Evolutionary conservation across 805 yeast species (phyloP), one percentile per base, ranked within the genome.

Genomic region (Starmerella geochares): DNA sequence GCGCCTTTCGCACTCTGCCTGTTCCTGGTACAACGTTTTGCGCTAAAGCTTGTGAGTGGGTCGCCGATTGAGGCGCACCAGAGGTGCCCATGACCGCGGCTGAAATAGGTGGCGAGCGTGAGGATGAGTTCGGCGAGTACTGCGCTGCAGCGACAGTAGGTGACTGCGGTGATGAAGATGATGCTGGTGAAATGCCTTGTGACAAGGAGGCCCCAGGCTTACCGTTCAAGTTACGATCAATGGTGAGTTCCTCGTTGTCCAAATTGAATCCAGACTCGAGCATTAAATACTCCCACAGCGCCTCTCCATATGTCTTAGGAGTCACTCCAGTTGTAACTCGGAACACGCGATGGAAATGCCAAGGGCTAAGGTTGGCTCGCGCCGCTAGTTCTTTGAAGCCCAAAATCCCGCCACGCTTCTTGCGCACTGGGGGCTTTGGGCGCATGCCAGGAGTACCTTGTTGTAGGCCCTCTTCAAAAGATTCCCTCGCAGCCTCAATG

Each of bases 281-380:
- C 57, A 60, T 55, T 16, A 60, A 45, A 35, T 53, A 58, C 46
- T 64, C 65, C 69, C 69, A 81, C 62, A 94, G 83, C 54, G 80
- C 79, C 61, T 86, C 94, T 46, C 95, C 95, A 60, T 86, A 86
- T 6, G 85, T 81, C 69, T 86, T 84, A 21, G 94, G 94, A 1
- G 95, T 86, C 51, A 85, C 73, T 2, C 94, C 90, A 4, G 94
- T 83, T 53, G 86, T 84, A 49, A 81, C 76, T 65, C 86, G 82
- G 71, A 86, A 86, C 21, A 86, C 94, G 46, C 95, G 71, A 70
- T 86, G 95, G 66, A 86, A 86, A 66, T 86, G 95, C 95, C 95
- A 86, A 23, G 95, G 92, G 10, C 86, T 77, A 52, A 86, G 73
- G 57, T 82, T 82, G 9, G 87, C 80, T 62, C 86, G 83, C 19